These are phyloP conservation scores for Camelina laxa DNA, from an alignment of 345 rosid genomes.

Conservation along the genomic window DNA sequence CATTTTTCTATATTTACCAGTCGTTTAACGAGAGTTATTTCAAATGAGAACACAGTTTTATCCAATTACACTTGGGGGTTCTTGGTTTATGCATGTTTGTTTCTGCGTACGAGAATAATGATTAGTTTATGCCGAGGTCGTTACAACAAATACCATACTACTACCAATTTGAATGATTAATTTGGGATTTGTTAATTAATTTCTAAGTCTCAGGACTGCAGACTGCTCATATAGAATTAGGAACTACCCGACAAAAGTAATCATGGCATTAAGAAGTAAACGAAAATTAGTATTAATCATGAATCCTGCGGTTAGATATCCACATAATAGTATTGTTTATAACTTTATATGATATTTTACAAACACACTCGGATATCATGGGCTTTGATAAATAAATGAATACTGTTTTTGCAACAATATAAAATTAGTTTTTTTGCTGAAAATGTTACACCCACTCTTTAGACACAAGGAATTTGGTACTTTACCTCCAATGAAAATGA, in stretches of 20 bases:
- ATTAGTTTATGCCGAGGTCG: no score
- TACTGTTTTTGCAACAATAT: background rate
- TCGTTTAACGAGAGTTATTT: no score
- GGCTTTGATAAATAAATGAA: background rate
- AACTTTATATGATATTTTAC: background rate
- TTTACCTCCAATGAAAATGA: conserved; percentile 6
- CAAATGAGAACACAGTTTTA: no score
- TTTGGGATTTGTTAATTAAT: no score
- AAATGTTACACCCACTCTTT: background rate
- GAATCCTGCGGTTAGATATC: background rate
- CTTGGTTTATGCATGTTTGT: no score
- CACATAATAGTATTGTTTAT: background rate
- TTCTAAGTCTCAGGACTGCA: no score
- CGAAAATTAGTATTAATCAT: background rate
- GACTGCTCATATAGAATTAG: no score
- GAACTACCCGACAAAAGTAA: background rate
- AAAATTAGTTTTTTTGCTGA: background rate
- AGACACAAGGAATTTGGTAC: conserved; percentile 9
- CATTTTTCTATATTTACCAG: no score
- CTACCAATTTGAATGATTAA: no score
- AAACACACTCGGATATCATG: background rate
- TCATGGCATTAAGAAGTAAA: background rate
- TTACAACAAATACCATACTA: no score
- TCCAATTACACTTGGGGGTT: no score
- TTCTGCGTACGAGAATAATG: no score